A percentile compares a stretch with the other conserved stretches of the same genome.
phyloP scores from a whole-genome alignment of 495 filamentous ascomycete species.

The Tuber magnatum region DNA sequence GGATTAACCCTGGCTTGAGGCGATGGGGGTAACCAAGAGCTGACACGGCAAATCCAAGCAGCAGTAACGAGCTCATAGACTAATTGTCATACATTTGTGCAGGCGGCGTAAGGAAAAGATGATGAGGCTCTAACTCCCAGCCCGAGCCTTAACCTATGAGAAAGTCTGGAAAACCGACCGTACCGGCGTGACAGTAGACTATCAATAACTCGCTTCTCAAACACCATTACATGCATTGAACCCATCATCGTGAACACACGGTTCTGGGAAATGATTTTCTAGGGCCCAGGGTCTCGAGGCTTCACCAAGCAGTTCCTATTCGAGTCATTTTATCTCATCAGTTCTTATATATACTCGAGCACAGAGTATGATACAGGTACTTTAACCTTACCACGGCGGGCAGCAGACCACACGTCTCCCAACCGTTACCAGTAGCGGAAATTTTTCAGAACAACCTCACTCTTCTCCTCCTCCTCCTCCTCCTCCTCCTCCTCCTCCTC shows the following conservation, averaged over 20 bases:
- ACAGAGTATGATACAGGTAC: not conserved
- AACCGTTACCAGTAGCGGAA: not conserved
- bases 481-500: not conserved
- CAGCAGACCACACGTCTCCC: not conserved
- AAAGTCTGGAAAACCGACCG: not conserved
- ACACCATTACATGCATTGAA: not conserved
- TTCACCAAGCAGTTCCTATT: not conserved
- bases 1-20: not conserved
- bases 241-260: not conserved
- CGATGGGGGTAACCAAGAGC: not conserved
- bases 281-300: not conserved
- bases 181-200: no score
- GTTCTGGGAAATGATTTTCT: not conserved
- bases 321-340: not conserved
- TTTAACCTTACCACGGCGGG: not conserved
- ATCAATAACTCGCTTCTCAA: not conserved
- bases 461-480: not conserved
- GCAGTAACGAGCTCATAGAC: not conserved
- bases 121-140: not conserved
- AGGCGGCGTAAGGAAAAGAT: not conserved
- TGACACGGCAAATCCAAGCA: not conserved
- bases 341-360: not conserved
- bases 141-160: not conserved
- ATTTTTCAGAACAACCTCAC: not conserved
- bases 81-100: not conserved